phyloP scores from a whole-genome alignment of 306 rosid genomes.

The Lathyrus tuberosus region DNA sequence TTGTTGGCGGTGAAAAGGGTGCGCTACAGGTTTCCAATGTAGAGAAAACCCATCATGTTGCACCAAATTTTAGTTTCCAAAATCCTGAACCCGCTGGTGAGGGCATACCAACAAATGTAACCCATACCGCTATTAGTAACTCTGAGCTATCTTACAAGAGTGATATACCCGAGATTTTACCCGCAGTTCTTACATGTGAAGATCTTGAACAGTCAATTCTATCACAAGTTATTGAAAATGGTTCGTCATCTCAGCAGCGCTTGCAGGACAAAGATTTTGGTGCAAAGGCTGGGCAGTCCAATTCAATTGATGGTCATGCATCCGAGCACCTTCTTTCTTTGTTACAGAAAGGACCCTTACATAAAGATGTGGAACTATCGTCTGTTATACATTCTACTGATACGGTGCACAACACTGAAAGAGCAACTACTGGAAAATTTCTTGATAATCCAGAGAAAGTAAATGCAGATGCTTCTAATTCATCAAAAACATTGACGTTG shows the following conservation, averaged over 20 bases:
- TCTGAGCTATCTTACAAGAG: constrained; percentile 54
- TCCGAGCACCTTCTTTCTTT: constrained; percentile 85
- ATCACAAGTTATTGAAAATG: constrained; percentile 65
- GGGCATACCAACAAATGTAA: constrained; percentile 45
- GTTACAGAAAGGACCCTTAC: constrained; percentile 72
- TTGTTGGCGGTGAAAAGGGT: constrained; percentile 75
- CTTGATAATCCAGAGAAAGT: constrained; percentile 54
- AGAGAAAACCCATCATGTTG: constrained; percentile 44
- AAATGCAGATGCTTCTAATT: constrained; percentile 52
- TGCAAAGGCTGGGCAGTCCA: constrained; percentile 52
- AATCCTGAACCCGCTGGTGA: constrained; percentile 52
- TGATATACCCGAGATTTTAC: constrained; percentile 59
- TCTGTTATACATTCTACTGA: constrained; percentile 46
- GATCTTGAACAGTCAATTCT: constrained; percentile 90
- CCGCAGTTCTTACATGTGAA: constrained; percentile 89
- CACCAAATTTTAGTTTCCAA: constrained; percentile 50
- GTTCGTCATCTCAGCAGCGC: constrained; percentile 44
- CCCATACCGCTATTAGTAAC: constrained; percentile 43
- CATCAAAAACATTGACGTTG: constrained; percentile 67
- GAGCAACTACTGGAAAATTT: constrained; percentile 42
- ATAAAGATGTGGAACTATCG: constrained; percentile 48
- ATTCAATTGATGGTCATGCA: constrained; percentile 67
- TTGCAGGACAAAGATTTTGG: constrained; percentile 51
- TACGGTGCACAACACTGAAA: constrained; percentile 47
- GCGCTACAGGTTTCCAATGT: constrained; percentile 49